Conservation (phyloP, 352 stramenopile species). For the Salisapilia sapeloensis region DNA sequence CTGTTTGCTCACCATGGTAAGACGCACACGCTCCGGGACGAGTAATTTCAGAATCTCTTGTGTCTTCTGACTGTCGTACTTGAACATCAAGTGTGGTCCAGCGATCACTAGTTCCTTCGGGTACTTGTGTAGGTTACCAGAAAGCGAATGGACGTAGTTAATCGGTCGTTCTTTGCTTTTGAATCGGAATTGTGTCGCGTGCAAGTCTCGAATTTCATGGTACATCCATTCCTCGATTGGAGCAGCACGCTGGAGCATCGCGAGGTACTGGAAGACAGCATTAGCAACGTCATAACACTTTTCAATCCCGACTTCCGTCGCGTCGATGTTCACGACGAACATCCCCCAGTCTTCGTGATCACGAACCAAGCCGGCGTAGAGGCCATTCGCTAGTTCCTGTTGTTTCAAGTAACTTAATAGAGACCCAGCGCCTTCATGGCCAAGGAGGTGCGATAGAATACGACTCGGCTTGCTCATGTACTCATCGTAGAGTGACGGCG, state of each 20-base stretch:
- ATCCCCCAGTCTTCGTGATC: constrained; percentile 57
- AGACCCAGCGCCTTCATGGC: constrained; percentile 87
- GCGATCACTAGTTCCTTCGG: constrained; percentile 41
- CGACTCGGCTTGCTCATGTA: constrained; percentile 58
- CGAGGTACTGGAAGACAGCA: constrained; percentile 49
- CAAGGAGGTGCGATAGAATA: constrained; percentile 85
- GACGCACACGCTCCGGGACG: constrained; percentile 25
- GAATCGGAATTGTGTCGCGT: constrained; percentile 43
- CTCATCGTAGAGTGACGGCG: constrained; percentile 30
- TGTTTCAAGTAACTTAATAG: constrained; percentile 86
- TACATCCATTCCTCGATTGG: constrained; percentile 51
- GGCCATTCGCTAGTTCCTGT: constrained; percentile 54
- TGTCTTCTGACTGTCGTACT: constrained; percentile 36
- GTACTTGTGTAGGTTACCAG: constrained; percentile 50
- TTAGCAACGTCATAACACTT: constrained; percentile 41
- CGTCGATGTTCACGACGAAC: constrained; percentile 53
- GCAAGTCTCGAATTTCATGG: constrained; percentile 35
- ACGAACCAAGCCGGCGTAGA: constrained; percentile 35
- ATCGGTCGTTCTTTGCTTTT: constrained; percentile 69
- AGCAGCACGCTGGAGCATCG: constrained; percentile 18
- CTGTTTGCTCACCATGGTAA: constrained; percentile 51
- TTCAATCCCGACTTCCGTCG: constrained; percentile 40
- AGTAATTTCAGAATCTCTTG: constrained; percentile 32
- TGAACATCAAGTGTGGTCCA: constrained; percentile 35
- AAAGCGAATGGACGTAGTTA: constrained; percentile 45